Percentiles rank a stretch among this genome's conserved stretches.
Conservation (phyloP, 139 green algal genomes). For the Chlamydomonas applanata region DNA sequence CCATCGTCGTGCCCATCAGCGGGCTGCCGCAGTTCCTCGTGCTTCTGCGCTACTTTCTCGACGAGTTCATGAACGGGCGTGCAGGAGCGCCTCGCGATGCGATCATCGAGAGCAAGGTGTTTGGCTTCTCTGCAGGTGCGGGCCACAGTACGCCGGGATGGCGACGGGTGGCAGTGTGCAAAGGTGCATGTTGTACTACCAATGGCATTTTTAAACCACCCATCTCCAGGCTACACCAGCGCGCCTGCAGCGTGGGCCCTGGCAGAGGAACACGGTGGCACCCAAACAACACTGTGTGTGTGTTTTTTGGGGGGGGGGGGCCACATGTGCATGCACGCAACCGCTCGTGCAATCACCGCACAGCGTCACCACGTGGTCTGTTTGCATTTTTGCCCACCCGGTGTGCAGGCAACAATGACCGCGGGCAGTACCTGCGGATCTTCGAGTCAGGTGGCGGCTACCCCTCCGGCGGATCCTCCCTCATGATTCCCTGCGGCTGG, state of each 20-base stretch:
- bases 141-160: neutral
- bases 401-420: slow-evolving; percentile 8
- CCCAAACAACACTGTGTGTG: neutral
- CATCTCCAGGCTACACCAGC: too few relatives aligned
- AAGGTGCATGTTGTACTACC: too few relatives aligned
- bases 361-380: too few relatives aligned
- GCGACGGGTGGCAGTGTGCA: neutral
- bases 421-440: slow-evolving; percentile 30
- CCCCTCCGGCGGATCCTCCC: slow-evolving; percentile 22
- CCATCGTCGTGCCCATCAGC: neutral
- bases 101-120: slow-evolving; percentile 41
- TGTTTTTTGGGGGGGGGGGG: too few relatives aligned
- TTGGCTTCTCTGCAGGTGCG: slow-evolving; percentile 33
- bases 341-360: too few relatives aligned
- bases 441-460: slow-evolving; percentile 39
- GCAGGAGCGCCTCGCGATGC: slow-evolving; percentile 18
- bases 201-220: too few relatives aligned
- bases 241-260: too few relatives aligned
- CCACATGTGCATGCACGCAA: too few relatives aligned
- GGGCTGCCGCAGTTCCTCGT: neutral
- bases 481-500: slow-evolving; percentile 36
- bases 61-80: neutral
- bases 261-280: neutral
- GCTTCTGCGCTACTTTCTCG: neutral
- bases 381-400: too few relatives aligned